These are phyloP conservation scores for Fraxinus americana DNA, from an alignment of 257 asterid genomes.

Conservation along the genomic window DNA sequence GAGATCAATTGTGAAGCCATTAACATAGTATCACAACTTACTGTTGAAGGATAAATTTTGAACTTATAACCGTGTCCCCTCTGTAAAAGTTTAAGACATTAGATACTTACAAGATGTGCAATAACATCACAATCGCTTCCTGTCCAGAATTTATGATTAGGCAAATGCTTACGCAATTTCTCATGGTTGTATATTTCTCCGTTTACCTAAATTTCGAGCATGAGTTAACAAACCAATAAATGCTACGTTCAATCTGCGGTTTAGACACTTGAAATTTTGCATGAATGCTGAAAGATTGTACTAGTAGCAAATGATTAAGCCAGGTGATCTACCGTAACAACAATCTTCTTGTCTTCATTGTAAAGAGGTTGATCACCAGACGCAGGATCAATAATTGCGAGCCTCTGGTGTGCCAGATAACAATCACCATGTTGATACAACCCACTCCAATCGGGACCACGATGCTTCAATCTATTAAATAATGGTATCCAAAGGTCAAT, in stretches of 20 bases:
- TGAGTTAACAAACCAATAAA: background rate
- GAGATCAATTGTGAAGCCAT: background rate
- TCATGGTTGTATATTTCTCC: constrained; percentile 99
- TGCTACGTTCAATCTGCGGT: background rate
- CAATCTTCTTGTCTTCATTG: constrained; percentile 69
- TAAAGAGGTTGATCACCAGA: constrained; percentile 97
- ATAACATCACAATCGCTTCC: constrained; percentile 98
- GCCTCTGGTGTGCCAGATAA: constrained; percentile 85
- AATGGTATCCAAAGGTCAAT: constrained; percentile 3
- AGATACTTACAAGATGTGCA: constrained; percentile 89
- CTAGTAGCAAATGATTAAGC: background rate
- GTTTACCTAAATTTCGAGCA: constrained; percentile 60
- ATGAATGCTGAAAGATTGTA: background rate
- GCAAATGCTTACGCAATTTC: constrained; percentile 57
- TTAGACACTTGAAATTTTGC: background rate
- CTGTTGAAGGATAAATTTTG: background rate
- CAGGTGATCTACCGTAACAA: constrained; percentile 64
- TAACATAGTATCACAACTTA: background rate
- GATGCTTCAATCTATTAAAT: constrained; percentile 80
- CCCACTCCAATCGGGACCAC: constrained; percentile 99
- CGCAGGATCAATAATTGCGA: constrained; percentile 92
- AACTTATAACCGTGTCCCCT: background rate
- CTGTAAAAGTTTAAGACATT: background rate
- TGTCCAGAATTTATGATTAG: constrained; percentile 80
- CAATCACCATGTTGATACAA: constrained; percentile 76